These are phyloP conservation scores for Polyporus tsugae DNA, from an alignment of 1,284 basidiomycete genomes.

Conservation along the genomic window DNA sequence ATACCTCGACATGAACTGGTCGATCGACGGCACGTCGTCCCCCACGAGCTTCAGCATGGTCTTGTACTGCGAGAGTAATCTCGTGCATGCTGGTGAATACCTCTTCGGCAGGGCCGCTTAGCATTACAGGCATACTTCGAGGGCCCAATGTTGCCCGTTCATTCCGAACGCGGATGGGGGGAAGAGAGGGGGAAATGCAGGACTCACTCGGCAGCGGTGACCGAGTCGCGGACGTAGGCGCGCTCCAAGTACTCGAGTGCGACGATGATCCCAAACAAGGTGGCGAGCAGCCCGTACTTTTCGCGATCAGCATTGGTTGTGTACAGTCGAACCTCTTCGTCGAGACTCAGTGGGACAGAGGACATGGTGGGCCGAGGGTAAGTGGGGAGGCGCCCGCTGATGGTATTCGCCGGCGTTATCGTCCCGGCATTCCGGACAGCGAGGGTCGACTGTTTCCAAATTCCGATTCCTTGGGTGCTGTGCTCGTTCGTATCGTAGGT, in stretches of 20 bases:
- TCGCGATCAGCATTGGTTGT: constrained; percentile 91
- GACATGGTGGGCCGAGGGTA: constrained; percentile 37
- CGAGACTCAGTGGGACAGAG: constrained; percentile 60
- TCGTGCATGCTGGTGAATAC: constrained; percentile 95
- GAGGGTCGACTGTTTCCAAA: no score
- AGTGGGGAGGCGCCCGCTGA: background rate
- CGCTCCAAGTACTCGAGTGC: constrained; percentile 94
- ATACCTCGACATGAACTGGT: constrained; percentile 93
- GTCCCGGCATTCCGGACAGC: background rate
- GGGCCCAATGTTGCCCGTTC: no score
- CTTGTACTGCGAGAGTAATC: constrained; percentile 95
- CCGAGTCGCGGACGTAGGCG: constrained; percentile 94
- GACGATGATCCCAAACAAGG: constrained; percentile 92
- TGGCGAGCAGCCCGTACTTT: constrained; percentile 88
- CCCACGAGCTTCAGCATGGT: constrained; percentile 94
- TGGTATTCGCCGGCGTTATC: background rate
- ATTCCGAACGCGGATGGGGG: background rate
- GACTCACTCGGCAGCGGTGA: constrained; percentile 88
- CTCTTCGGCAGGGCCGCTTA: constrained; percentile 59
- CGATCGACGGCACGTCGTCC: constrained; percentile 83
- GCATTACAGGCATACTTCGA: constrained; percentile 4
- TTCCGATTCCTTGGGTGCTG: no score
- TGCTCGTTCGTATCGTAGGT: no score
- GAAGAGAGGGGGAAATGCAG: constrained; percentile 11
- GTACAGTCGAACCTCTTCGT: constrained; percentile 93